A percentile compares a stretch with the other conserved stretches of the same genome.
Evolutionary conservation across 179 eudicot species (phyloP).

Genomic region (Beta macrorhiza): DNA sequence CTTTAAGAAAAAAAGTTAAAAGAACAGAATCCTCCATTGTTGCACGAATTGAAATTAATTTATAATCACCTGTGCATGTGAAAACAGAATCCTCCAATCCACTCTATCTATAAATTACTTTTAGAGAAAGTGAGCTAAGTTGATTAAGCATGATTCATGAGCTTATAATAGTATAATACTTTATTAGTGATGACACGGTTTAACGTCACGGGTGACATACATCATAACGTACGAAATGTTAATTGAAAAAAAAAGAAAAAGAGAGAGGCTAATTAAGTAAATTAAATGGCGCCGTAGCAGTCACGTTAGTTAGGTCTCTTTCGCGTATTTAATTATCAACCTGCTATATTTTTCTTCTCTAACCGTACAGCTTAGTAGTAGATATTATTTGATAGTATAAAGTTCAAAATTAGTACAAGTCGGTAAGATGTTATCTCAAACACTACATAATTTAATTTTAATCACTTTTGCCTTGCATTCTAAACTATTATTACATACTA

Average conservation of each 20-base stretch:
- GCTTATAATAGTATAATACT: background rate
- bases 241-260: too few relatives aligned
- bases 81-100: background rate
- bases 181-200: background rate
- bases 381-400: too few relatives aligned
- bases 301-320: background rate
- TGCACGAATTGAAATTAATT: background rate
- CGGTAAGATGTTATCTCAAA: background rate
- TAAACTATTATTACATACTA: too few relatives aligned
- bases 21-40: background rate
- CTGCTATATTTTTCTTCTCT: background rate
- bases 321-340: background rate
- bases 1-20: too few relatives aligned
- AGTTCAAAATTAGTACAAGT: background rate
- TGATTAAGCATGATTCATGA: background rate
- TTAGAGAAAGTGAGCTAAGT: too few relatives aligned
- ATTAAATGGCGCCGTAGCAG: background rate
- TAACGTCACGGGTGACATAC: background rate
- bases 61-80: background rate
- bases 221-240: background rate
- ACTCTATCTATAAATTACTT: background rate
- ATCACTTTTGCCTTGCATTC: background rate
- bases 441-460: background rate
- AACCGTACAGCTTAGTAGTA: too few relatives aligned
- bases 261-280: background rate